Percentiles rank a stretch among this genome's conserved stretches.
Conservation (phyloP, 2,329 filamentous ascomycete genomes). For the Beauveria australis region DNA sequence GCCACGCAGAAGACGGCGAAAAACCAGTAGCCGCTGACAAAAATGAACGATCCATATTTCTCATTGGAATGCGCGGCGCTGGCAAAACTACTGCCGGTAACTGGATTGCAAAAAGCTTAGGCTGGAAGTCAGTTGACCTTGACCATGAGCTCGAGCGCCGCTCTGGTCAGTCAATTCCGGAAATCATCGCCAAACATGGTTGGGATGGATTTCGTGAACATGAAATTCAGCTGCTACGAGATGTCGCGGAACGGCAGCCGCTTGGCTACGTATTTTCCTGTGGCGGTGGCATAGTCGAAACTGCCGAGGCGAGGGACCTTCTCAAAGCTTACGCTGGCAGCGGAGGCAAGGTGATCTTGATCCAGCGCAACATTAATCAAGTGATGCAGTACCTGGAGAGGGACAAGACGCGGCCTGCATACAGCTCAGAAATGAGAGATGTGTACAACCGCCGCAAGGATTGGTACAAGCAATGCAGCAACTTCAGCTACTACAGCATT, state of each 20-base stretch:
- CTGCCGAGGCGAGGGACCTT: constrained; percentile 66
- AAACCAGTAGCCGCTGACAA: constrained; percentile 1
- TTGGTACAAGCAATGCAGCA: constrained; percentile 90
- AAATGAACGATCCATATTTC: constrained; percentile 65
- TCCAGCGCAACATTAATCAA: constrained; percentile 79
- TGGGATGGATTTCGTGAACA: constrained; percentile 84
- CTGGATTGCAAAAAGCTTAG: constrained; percentile 71
- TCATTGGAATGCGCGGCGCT: constrained; percentile 95
- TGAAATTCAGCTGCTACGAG: constrained; percentile 66
- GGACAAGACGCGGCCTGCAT: constrained; percentile 87
- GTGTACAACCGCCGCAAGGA: constrained; percentile 85
- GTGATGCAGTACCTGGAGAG: constrained; percentile 82
- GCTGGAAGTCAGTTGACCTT: constrained; percentile 74
- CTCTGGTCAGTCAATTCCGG: constrained; percentile 69
- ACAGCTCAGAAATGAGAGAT: constrained; percentile 82
- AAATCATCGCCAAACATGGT: constrained; percentile 67
- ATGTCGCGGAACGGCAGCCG: constrained; percentile 65
- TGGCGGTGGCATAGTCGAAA: constrained; percentile 88
- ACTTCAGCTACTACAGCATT: constrained; percentile 85
- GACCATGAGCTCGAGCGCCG: constrained; percentile 77
- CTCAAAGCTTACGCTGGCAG: constrained; percentile 63
- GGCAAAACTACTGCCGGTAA: constrained; percentile 90
- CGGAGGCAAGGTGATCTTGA: constrained; percentile 77
- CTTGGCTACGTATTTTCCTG: constrained; percentile 81
- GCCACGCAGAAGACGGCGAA: constrained; percentile 13